phyloP scores from a whole-genome alignment of 257 asterid genomes.

The Cruciata laevipes region DNA sequence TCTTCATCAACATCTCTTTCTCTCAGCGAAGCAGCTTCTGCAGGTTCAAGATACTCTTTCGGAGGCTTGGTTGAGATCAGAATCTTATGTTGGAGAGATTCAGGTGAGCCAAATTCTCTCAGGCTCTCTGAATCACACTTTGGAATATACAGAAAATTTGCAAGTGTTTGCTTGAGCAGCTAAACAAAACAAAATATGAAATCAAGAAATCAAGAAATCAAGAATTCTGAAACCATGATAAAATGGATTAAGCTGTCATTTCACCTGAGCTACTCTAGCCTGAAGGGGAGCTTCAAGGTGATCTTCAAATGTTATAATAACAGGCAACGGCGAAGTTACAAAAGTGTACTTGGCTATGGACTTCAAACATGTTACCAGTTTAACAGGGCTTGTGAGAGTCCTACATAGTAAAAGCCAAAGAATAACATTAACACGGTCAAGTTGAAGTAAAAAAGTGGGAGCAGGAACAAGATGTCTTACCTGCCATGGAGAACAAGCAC shows the following conservation, averaged over 20 bases:
- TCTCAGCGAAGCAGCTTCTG: conserved; percentile 16
- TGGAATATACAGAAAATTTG: conserved; percentile 56
- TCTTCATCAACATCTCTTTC: conserved; percentile 64
- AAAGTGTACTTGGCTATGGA: conserved; percentile 69
- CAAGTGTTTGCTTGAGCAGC: conserved; percentile 62
- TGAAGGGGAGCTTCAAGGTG: conserved; percentile 72
- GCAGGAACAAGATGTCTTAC: conserved; percentile 27
- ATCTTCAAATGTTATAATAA: conserved; percentile 76
- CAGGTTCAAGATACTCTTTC: conserved; percentile 61
- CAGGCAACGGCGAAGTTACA: conserved; percentile 64
- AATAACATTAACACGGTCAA: too few relatives aligned
- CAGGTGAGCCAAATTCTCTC: conserved; percentile 68
- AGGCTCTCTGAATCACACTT: conserved; percentile 56
- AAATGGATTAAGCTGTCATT: too few relatives aligned
- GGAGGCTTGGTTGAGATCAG: conserved; percentile 88
- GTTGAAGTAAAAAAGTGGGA: not conserved
- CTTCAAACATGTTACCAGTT: conserved; percentile 55
- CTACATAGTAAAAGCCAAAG: conserved; percentile 35
- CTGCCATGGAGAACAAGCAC: conserved; percentile 80
- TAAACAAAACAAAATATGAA: conserved; percentile 17
- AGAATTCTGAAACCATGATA: too few relatives aligned
- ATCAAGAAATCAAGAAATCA: too few relatives aligned
- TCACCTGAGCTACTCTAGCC: conserved; percentile 80
- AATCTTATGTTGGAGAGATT: conserved; percentile 52
- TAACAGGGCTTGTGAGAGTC: conserved; percentile 74